Evolutionary conservation across 768 basidiomycete genomes (phyloP).

Genomic region (Lactarius tabidus): DNA sequence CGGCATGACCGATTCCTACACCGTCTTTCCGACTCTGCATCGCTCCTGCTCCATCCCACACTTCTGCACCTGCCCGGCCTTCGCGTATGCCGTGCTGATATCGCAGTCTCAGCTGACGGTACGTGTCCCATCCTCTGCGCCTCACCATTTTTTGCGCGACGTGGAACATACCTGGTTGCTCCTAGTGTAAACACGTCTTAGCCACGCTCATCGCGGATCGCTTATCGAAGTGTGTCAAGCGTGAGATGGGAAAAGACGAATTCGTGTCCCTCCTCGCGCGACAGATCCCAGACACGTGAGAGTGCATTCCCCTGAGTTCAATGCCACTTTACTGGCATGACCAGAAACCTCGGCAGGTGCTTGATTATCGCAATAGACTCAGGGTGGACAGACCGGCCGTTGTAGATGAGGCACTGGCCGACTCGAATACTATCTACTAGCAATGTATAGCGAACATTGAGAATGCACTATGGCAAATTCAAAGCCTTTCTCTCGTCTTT

Average conservation of each 20-base stretch:
- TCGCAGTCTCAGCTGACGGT: conserved; percentile 65
- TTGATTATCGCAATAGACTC: no score
- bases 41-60: conserved; percentile 34
- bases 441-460: no score
- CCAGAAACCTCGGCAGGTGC: background rate
- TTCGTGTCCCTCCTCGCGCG: conserved; percentile 43
- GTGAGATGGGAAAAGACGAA: conserved; percentile 44
- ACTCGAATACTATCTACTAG: no score
- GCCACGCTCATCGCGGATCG: conserved; percentile 59
- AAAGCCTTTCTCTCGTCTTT: no score
- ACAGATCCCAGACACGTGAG: conserved; percentile 31
- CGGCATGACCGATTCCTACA: conserved; percentile 60
- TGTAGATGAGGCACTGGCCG: no score
- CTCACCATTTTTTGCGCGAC: background rate
- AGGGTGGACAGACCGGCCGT: no score
- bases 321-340: background rate
- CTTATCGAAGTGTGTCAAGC: conserved; percentile 48
- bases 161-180: background rate
- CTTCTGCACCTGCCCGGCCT: conserved; percentile 78
- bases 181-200: conserved; percentile 76
- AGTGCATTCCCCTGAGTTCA: no score
- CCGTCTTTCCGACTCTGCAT: conserved; percentile 49
- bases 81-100: conserved; percentile 57
- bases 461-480: no score
- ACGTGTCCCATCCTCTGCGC: conserved; percentile 5